Base-by-base conservation (phyloP, 768 basidiomycete species). In the Termitomyces sp. region DNA sequence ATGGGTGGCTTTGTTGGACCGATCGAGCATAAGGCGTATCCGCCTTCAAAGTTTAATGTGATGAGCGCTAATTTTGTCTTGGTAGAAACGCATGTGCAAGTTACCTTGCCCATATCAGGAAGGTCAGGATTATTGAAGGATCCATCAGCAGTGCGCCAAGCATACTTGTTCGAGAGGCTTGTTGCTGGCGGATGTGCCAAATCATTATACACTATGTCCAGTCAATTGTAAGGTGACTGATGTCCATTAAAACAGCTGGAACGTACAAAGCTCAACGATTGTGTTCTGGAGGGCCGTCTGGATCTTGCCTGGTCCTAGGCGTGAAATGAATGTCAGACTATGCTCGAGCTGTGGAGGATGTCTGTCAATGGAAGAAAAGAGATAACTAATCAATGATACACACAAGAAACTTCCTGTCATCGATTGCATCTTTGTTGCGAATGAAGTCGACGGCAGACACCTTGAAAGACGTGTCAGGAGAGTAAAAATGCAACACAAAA, bases 1-100 rank as follows among this genome's bases (percentile, higher is more conserved):
- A 75, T 2, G 89, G 82, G 62, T 87, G 81, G 1, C 59, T 70
- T 69, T 89, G 87, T 65, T 91, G 88, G 29, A 94, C 93, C 50
- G 88, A 92, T 29, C 92, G 85, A n/a, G 91, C 81, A 69, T 94
- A 94, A 0, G 92, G 87, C 12, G 81, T 86, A 5, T 86, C 84
- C 2, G 92, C 90, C 76, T 81, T 48, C 3, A 2, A 56, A 37
- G 63, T 5, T 32, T 3, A 25, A 37, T 8, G 7, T 29, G 14
- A 49, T 34, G 31, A 60, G 45, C n/a, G 20, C 8, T 36, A 4
- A 9, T 42, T 37, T 7, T 29, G 12, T 17, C 12, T 15, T 29
- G 37, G 1, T 6, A n/a, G 31, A 51, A 36, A 38, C 47, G 15
- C 6, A 34, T 36, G 15, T 25, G 17, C 12, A 36, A 34, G 34